phyloP scores from a whole-genome alignment of 1,139 yeast species.

The Suhomyces bokatorum region DNA sequence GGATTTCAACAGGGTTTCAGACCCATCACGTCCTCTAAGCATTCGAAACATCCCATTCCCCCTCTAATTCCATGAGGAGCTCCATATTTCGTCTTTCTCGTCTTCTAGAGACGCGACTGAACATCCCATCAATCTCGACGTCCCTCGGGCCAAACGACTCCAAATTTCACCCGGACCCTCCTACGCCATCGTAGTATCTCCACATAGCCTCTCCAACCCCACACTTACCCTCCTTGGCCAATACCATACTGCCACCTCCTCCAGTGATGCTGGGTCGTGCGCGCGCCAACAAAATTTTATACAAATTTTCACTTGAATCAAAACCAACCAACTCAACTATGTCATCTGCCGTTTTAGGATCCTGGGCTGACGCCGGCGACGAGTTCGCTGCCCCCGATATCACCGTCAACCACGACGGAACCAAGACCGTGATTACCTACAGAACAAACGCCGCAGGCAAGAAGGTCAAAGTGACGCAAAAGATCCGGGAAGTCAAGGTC shows the following conservation, averaged over 20 bases:
- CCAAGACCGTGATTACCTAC: slow-evolving; percentile 83
- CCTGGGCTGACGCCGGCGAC: slow-evolving; percentile 73
- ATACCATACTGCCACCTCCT: too few species aligned
- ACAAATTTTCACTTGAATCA: slow-evolving; percentile 8
- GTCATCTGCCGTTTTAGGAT: slow-evolving; percentile 44
- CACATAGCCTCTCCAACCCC: neutral
- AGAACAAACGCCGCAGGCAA: slow-evolving; percentile 77
- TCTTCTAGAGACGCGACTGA: too few species aligned
- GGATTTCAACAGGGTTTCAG: too few species aligned
- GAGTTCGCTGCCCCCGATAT: slow-evolving; percentile 68
- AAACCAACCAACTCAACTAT: slow-evolving; percentile 33
- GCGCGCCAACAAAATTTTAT: slow-evolving; percentile 10
- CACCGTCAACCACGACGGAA: slow-evolving; percentile 80
- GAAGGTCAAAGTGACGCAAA: slow-evolving; percentile 85
- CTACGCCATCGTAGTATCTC: too few species aligned
- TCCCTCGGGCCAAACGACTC: too few species aligned
- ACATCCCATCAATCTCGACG: too few species aligned
- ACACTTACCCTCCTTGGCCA: too few species aligned
- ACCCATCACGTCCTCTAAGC: too few species aligned
- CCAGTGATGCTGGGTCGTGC: slow-evolving; percentile 8
- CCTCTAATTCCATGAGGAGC: too few species aligned
- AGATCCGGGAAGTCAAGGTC: slow-evolving; percentile 71
- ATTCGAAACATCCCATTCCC: too few species aligned
- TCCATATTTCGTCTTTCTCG: too few species aligned
- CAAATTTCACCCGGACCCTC: neutral